Conservation (phyloP, 805 yeast genomes). For the Yarrowia sp. region DNA sequence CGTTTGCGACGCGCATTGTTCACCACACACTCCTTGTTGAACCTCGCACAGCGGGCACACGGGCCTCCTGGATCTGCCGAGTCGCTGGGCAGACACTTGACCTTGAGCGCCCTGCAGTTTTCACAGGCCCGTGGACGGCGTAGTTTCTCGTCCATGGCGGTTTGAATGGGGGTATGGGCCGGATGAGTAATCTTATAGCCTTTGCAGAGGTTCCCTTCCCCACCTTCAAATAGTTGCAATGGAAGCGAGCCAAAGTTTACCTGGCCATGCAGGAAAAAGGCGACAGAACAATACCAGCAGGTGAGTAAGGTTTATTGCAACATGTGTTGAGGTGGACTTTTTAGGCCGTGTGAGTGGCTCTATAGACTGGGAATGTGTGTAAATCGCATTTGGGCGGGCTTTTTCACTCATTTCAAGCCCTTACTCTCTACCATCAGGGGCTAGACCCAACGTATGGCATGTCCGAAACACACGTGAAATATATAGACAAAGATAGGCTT, state of each 20-base stretch:
- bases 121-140: slow-evolving; percentile 38
- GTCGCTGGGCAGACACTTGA: slow-evolving; percentile 75
- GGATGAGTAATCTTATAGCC: slow-evolving; percentile 23
- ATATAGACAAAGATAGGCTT: background rate
- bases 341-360: no score
- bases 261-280: background rate
- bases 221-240: background rate
- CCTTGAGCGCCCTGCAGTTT: slow-evolving; percentile 75
- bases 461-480: slow-evolving; percentile 16
- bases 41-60: slow-evolving; percentile 70
- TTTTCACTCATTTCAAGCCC: no score
- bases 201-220: background rate
- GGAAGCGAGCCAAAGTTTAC: slow-evolving; percentile 19
- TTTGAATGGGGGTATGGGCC: background rate
- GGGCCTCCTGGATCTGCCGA: slow-evolving; percentile 56
- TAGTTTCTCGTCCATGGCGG: slow-evolving; percentile 21
- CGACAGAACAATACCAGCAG: slow-evolving; percentile 1
- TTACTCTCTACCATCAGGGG: background rate
- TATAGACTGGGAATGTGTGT: no score
- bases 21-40: slow-evolving; percentile 62
- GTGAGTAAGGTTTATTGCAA: background rate
- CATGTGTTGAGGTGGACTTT: no score
- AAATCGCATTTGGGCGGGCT: no score
- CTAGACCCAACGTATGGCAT: background rate
- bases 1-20: slow-evolving; percentile 61